Evolutionary conservation across 305 asterid species (phyloP).

Genomic region (Solanum hybrid): DNA sequence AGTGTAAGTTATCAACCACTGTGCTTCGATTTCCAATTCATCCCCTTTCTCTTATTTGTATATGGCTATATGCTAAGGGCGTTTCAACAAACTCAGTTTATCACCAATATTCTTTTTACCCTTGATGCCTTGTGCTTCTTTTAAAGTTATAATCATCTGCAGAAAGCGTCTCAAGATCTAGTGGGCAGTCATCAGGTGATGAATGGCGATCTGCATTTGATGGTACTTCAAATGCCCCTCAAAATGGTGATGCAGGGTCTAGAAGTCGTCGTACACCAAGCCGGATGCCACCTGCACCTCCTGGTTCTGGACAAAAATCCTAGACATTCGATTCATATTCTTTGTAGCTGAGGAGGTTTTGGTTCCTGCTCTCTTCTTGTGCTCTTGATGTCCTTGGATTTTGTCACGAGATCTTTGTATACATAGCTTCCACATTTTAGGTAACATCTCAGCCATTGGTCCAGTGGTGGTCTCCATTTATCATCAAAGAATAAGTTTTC

Average conservation of each 20-base stretch:
- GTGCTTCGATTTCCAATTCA: not conserved
- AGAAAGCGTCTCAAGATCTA: slow-evolving; percentile 70
- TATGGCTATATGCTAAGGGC: not conserved
- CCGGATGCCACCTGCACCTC: slow-evolving; percentile 96
- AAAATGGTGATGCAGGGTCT: slow-evolving; percentile 62
- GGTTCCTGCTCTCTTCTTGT: not conserved
- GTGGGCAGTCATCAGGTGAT: slow-evolving; percentile 65
- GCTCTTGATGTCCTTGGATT: not conserved
- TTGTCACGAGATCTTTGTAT: not conserved
- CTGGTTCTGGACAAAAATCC: slow-evolving; percentile 42
- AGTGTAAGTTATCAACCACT: not conserved
- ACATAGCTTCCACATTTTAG: not conserved
- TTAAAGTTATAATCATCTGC: slow-evolving; percentile 9
- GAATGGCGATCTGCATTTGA: slow-evolving; percentile 98
- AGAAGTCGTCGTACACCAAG: slow-evolving; percentile 83
- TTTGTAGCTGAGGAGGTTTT: not conserved
- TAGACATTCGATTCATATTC: not conserved
- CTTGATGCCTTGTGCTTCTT: not conserved
- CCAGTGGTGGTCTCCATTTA: not conserved
- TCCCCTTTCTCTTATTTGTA: not conserved
- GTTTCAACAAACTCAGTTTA: not conserved
- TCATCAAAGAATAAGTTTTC: not conserved
- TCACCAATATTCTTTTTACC: not conserved
- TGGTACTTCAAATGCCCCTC: slow-evolving; percentile 61
- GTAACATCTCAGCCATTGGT: not conserved